These are phyloP conservation scores for Fraxinus dipetala DNA, from an alignment of 305 asterid species.

Conservation along the genomic window DNA sequence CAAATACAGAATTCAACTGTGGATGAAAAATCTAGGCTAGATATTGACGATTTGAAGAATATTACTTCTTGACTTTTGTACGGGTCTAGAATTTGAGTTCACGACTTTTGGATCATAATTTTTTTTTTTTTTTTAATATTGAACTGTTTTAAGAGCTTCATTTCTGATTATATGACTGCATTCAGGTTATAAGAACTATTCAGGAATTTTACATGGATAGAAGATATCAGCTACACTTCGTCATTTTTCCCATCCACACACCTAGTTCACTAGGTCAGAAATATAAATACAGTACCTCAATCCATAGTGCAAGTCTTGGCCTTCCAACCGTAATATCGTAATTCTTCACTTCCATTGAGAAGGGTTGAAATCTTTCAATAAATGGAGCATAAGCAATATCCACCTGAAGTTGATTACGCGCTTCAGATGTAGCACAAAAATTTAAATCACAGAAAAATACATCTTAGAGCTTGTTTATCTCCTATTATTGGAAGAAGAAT, in stretches of 20 bases:
- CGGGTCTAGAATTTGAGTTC: background rate
- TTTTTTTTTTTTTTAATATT: background rate
- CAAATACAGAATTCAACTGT: background rate
- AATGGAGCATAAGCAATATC: conserved; percentile 81
- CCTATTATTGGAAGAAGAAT: no score
- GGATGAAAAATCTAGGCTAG: background rate
- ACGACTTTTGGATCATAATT: background rate
- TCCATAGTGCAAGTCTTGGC: conserved; percentile 62
- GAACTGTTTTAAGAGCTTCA: background rate
- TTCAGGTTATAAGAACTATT: background rate
- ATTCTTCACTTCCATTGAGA: conserved; percentile 50
- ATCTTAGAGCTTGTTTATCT: no score
- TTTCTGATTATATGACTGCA: background rate
- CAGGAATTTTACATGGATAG: background rate
- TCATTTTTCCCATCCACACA: no score
- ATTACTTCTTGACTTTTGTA: background rate
- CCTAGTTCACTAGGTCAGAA: background rate
- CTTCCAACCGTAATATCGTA: conserved; percentile 59
- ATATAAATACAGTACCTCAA: conserved; percentile 49
- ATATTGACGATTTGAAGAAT: background rate
- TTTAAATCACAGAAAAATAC: background rate
- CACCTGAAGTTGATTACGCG: conserved; percentile 41
- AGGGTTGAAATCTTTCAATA: conserved; percentile 61
- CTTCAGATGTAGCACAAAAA: background rate
- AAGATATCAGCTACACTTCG: background rate